Evolutionary conservation across 768 basidiomycete genomes (phyloP), one percentile per base, ranked within the genome.

Genomic region (Trametes maxima): DNA sequence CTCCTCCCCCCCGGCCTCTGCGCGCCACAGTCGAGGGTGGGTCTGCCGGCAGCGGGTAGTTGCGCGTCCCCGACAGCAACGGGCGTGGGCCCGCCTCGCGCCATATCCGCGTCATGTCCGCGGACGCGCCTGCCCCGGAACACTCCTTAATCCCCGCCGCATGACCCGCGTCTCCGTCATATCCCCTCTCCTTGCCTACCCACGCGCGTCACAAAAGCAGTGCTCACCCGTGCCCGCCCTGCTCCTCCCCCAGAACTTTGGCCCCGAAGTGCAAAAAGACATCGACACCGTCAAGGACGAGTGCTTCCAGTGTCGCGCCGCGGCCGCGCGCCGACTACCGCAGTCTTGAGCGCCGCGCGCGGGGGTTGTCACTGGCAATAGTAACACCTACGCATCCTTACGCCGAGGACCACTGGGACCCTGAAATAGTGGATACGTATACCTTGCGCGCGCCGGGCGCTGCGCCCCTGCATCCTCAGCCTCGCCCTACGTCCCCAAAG

Each of bases 261-360:
- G 85, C 5, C 70, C 77, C 2, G 89, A 91, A 61, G 80, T 92
- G 58, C 84, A 92, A 69, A 79, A 81, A 61, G 84, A 87, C 68
- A 72, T 89, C 60, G 89, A 91, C 74, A 78, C 76, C 43, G 87
- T 90, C 66, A 82, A 90, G 67, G 87, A 90, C 54, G 86, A 77
- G 60, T 92, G 89, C 71, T 85, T 81, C 67, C 82, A 83, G 47
- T 92, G 89, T 72, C 82, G 85, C 39, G 82, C 85, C 58, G 87
- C 88, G 11, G 78, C 78, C 45, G 76, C 74, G 28, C 76, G 75
- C 17, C 71, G 68, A 49, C 44, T 69, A 55, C 43, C 54, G 40
- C 48, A 49, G 33, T 62, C 61, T 10, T 50, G 54, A 47, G 22
- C 21, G 21, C 19, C 21, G 17, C 44, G 10, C 44, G 5, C 21